Evolutionary conservation across 176 grass and related monocot species (phyloP), one percentile per base, ranked within the genome.

Genomic region (Zoysia japonica): DNA sequence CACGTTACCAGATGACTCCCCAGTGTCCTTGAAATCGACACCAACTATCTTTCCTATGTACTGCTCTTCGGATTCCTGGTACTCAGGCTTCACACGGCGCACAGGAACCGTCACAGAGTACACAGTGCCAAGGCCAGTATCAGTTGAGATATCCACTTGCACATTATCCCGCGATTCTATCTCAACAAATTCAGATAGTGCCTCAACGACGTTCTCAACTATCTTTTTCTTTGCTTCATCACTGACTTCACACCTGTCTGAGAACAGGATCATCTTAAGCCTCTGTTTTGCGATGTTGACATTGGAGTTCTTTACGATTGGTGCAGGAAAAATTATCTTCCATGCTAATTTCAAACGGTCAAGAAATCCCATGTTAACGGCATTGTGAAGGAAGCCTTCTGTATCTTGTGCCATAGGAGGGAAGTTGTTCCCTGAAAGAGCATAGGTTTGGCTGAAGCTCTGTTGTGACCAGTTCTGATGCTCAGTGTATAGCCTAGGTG

Each of bases 141-240:
- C 96, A 20, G 88, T 89, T 11, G 86, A 93, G 75, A 95, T 89
- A 91, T 91, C 91, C 46, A 99, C 82, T 80, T 99, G 88, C 39
- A 99, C 92, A n/a, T 84, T 93, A 78, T 99, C 96, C 77, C 84
- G 84, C 45, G 92, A 92, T 63, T 99, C 96, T 46, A 99, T 99
- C 80, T 95, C 92, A 48, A 99, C 92, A 60, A 99, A 93, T 62
- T 95, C 88, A 73, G 96, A 95, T 9, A 99, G 61, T 5, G 90
- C 85, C 79, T 89, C 75, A 3, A 95, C 61, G 4, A 99, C 66
- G 7, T 91, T 89, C 57, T 88, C 87, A 2, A 99, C 86, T 8
- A 99, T 99, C 84, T 93, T 99, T 80, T 99, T 86, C 90, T 95
- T 99, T 46, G 96, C 96, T 72, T 94, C 81, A n/a, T 99, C 92